Evolutionary conservation across 306 rosid genomes (phyloP).

Genomic region (Albizia julibrissin): DNA sequence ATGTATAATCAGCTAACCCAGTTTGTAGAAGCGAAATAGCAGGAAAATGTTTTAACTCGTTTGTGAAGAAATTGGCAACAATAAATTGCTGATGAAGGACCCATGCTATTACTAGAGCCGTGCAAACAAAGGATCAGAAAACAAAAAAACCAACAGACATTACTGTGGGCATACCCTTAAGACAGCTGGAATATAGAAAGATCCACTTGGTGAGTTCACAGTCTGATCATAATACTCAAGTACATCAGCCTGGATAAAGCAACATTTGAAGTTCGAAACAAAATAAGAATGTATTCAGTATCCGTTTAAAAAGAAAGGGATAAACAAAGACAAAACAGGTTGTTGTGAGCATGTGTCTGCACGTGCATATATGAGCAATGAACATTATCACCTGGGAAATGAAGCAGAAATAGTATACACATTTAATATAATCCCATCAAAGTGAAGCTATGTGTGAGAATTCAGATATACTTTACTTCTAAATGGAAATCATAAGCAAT

Average conservation of each 20-base stretch:
- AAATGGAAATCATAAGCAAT: slow-evolving; percentile 25
- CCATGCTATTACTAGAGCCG: not conserved
- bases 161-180: slow-evolving; percentile 64
- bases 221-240: slow-evolving; percentile 94
- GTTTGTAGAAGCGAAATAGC: slow-evolving; percentile 21
- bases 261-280: slow-evolving; percentile 25
- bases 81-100: slow-evolving; percentile 8
- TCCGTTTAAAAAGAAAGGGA: slow-evolving; percentile 19
- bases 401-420: slow-evolving; percentile 21
- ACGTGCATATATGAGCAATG: slow-evolving; percentile 26
- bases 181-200: slow-evolving; percentile 94
- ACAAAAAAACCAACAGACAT: slow-evolving; percentile 19
- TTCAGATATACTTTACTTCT: slow-evolving; percentile 11
- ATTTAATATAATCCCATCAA: slow-evolving; percentile 29
- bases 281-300: slow-evolving; percentile 12
- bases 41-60: slow-evolving; percentile 5
- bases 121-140: not conserved
- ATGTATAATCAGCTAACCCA: slow-evolving; percentile 35
- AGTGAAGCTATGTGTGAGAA: not conserved
- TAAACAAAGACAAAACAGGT: slow-evolving; percentile 17
- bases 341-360: slow-evolving; percentile 6
- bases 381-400: slow-evolving; percentile 16
- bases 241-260: slow-evolving; percentile 81
- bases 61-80: slow-evolving; percentile 2
- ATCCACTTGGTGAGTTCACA: slow-evolving; percentile 85